phyloP scores from a whole-genome alignment of 805 yeast species.

The Schizosaccharomyces osmophilus region DNA sequence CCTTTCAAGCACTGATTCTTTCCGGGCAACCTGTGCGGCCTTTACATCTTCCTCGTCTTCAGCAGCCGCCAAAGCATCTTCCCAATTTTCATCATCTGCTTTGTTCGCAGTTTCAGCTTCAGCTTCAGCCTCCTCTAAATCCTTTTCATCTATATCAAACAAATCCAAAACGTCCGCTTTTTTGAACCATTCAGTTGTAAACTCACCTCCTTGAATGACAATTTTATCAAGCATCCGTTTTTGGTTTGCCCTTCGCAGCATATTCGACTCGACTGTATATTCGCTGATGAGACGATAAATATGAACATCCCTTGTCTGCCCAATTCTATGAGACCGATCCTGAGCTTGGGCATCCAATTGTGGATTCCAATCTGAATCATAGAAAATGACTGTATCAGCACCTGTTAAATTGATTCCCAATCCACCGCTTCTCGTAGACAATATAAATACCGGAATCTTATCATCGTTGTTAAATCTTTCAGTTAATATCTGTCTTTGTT shows the following conservation, averaged over 20 bases:
- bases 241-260: constrained; percentile 79
- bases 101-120: neutral
- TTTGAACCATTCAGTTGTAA: constrained; percentile 87
- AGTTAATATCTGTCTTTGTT: constrained; percentile 82
- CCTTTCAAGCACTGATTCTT: constrained; percentile 8
- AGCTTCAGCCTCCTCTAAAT: neutral
- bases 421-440: constrained; percentile 94
- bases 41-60: constrained; percentile 8
- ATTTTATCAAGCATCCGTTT: constrained; percentile 82
- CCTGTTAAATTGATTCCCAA: constrained; percentile 92
- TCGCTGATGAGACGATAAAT: constrained; percentile 90
- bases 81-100: neutral
- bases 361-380: constrained; percentile 98
- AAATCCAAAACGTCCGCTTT: constrained; percentile 68
- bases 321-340: constrained; percentile 96
- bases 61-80: constrained; percentile 9
- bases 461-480: constrained; percentile 78
- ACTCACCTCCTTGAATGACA: constrained; percentile 92
- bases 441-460: constrained; percentile 66
- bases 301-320: constrained; percentile 93
- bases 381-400: constrained; percentile 94
- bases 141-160: constrained; percentile 33
- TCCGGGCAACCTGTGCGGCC: constrained; percentile 19
- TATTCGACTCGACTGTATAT: constrained; percentile 86
- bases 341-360: constrained; percentile 99